Evolutionary conservation across 495 filamentous ascomycete genomes (phyloP).

Genomic region (Sporormia fimetaria): DNA sequence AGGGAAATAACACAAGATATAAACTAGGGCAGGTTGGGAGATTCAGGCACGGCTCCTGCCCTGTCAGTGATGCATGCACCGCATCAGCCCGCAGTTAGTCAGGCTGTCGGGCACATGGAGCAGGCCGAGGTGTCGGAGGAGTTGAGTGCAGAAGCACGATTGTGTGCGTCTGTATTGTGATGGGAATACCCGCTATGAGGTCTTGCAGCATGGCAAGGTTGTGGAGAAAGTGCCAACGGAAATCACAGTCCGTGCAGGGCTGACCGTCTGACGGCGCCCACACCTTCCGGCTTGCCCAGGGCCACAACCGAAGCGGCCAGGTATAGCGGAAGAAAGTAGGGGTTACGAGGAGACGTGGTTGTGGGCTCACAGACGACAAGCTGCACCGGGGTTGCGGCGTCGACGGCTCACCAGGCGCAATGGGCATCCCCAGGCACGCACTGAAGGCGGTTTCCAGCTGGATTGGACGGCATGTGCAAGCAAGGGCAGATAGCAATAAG

Average conservation of each 20-base stretch:
- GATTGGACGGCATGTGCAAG: constrained; percentile 4
- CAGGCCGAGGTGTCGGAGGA: constrained; percentile 10
- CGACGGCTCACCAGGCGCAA: constrained; percentile 3
- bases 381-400: background rate
- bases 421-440: constrained; percentile 6
- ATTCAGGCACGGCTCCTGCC: constrained; percentile 19
- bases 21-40: constrained; percentile 21
- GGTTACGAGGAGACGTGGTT: background rate
- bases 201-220: constrained; percentile 26
- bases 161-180: constrained; percentile 24
- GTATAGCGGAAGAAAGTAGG: constrained; percentile 6
- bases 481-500: constrained; percentile 1
- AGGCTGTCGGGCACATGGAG: constrained; percentile 24
- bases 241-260: constrained; percentile 25
- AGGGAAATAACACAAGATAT: constrained; percentile 24
- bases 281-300: constrained; percentile 12
- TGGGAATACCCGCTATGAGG: constrained; percentile 23
- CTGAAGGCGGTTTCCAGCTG: constrained; percentile 2
- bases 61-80: constrained; percentile 24
- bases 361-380: constrained; percentile 3
- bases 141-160: constrained; percentile 25
- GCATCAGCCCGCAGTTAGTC: constrained; percentile 16
- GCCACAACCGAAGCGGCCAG: constrained; percentile 18
- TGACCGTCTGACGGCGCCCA: constrained; percentile 23
- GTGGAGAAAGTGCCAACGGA: constrained; percentile 21